Conservation (phyloP, 2,329 filamentous ascomycete species). For the Sporothrix sp. region DNA sequence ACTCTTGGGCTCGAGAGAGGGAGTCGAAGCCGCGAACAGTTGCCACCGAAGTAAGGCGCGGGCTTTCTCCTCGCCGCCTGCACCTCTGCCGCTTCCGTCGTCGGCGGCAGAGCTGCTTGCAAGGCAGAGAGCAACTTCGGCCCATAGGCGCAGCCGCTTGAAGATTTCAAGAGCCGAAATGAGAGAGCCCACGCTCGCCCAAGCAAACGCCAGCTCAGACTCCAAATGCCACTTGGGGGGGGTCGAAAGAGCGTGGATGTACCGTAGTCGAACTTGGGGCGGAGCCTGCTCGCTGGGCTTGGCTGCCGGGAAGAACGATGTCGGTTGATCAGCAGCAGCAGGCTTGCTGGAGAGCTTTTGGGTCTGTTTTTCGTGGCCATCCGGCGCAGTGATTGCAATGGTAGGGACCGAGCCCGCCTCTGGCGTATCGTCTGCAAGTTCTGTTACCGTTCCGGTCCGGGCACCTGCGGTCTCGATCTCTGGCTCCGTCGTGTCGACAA, state of each 20-base stretch:
- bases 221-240: conserved; percentile 91
- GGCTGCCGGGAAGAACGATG: conserved; percentile 71
- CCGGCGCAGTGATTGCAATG: conserved; percentile 36
- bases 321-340: conserved; percentile 45
- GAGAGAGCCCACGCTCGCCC: conserved; percentile 79
- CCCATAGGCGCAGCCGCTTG: conserved; percentile 85
- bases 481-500: conserved; percentile 60
- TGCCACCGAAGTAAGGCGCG: conserved; percentile 65
- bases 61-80: conserved; percentile 67
- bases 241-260: conserved; percentile 73
- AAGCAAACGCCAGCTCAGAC: conserved; percentile 84
- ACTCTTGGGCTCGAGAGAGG: conserved; percentile 21
- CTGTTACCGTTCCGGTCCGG: background rate
- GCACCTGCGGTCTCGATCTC: conserved; percentile 18
- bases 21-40: conserved; percentile 57
- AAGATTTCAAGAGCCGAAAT: conserved; percentile 92
- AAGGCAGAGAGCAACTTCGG: conserved; percentile 85
- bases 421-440: conserved; percentile 9
- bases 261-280: conserved; percentile 64
- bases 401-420: conserved; percentile 30
- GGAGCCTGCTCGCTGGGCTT: conserved; percentile 70
- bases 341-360: no score
- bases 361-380: conserved; percentile 17
- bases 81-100: conserved; percentile 43
- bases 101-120: conserved; percentile 53